These are phyloP conservation scores for Zygosaccharomyces pseudorouxii DNA, from an alignment of 805 yeast species.

Conservation along the genomic window DNA sequence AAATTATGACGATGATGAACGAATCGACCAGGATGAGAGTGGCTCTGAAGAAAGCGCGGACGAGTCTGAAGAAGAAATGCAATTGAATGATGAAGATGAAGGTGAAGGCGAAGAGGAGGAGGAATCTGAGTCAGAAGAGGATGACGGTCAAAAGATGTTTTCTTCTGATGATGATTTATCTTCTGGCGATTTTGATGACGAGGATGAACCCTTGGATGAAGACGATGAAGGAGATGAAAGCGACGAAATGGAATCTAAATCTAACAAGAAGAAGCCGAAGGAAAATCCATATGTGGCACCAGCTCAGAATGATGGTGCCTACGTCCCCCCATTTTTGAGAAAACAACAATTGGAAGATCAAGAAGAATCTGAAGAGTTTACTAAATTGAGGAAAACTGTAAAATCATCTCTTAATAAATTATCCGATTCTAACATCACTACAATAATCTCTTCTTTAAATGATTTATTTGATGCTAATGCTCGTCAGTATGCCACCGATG, in stretches of 20 bases:
- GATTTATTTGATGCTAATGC: slow-evolving; percentile 61
- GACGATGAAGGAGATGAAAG: slow-evolving; percentile 16
- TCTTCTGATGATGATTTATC: slow-evolving; percentile 41
- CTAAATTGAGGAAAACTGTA: slow-evolving; percentile 53
- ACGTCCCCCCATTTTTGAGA: slow-evolving; percentile 86
- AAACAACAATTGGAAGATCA: slow-evolving; percentile 41
- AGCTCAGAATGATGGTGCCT: slow-evolving; percentile 39
- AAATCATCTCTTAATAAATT: slow-evolving; percentile 83
- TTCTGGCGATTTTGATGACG: slow-evolving; percentile 42
- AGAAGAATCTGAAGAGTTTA: slow-evolving; percentile 42
- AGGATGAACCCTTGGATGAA: slow-evolving; percentile 36
- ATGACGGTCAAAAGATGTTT: slow-evolving; percentile 32
- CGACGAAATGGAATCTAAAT: slow-evolving; percentile 30
- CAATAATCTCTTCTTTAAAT: slow-evolving; percentile 66
- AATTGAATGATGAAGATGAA: slow-evolving; percentile 31
- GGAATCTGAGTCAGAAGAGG: slow-evolving; percentile 18
- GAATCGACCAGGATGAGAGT: too few species aligned
- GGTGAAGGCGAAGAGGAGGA: slow-evolving; percentile 16
- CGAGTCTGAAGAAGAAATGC: slow-evolving; percentile 34
- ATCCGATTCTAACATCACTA: slow-evolving; percentile 77
- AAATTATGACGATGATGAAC: slow-evolving; percentile 25
- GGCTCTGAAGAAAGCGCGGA: slow-evolving; percentile 25
- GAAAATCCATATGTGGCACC: slow-evolving; percentile 82
- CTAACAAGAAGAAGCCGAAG: slow-evolving; percentile 33
- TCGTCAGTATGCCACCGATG: slow-evolving; percentile 72